Evolutionary conservation across 371 early-diverging fungal species (phyloP).

Genomic region (Rhizopus arrhizus): DNA sequence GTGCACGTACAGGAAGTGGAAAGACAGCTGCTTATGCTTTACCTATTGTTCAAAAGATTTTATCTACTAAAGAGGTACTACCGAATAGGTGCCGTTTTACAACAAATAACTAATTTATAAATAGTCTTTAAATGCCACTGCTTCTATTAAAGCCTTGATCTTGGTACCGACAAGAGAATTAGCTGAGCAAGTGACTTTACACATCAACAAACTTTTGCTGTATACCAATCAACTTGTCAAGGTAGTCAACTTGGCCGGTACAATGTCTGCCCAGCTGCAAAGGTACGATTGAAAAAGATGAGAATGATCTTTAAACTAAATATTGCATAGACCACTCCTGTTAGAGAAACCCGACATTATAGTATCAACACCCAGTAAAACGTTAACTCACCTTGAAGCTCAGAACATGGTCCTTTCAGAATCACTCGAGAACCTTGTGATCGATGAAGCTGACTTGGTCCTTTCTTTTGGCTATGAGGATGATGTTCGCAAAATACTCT

Average conservation of each 20-base stretch:
- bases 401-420: slow-evolving; percentile 61
- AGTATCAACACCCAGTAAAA: slow-evolving; percentile 81
- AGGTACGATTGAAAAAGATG: slow-evolving; percentile 43
- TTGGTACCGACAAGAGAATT: slow-evolving; percentile 97
- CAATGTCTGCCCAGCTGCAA: slow-evolving; percentile 63
- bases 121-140: slow-evolving; percentile 22
- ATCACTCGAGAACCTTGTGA: slow-evolving; percentile 80
- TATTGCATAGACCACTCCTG: slow-evolving; percentile 68
- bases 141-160: slow-evolving; percentile 57
- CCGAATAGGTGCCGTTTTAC: not conserved
- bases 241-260: slow-evolving; percentile 75
- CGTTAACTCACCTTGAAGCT: slow-evolving; percentile 71
- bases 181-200: slow-evolving; percentile 87
- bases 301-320: not conserved
- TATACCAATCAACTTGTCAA: slow-evolving; percentile 73
- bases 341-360: slow-evolving; percentile 85
- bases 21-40: slow-evolving; percentile 98
- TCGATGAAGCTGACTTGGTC: slow-evolving; percentile 95
- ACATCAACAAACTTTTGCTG: slow-evolving; percentile 69
- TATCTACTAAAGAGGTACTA: slow-evolving; percentile 66
- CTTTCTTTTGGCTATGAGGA: slow-evolving; percentile 92
- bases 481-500: slow-evolving; percentile 73
- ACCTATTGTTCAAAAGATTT: slow-evolving; percentile 91
- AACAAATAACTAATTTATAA: not conserved
- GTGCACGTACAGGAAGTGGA: slow-evolving; percentile 98